Evolutionary conservation across 768 basidiomycete genomes (phyloP).

Genomic region (Tulasnella calospora): DNA sequence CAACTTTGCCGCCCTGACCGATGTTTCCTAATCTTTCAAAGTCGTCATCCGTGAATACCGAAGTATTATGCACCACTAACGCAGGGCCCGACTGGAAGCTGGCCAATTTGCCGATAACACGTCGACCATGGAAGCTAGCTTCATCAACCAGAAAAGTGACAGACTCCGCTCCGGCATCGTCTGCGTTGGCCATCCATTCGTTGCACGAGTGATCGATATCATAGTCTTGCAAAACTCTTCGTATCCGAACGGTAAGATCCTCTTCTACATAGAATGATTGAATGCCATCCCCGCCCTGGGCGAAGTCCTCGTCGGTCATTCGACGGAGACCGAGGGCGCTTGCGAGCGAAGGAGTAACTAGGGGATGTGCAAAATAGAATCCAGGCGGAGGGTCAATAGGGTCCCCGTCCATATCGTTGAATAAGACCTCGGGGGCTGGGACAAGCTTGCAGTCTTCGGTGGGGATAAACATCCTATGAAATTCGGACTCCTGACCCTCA

Average conservation of each 20-base stretch:
- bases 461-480: neutral
- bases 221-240: slow-evolving; percentile 1
- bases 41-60: neutral
- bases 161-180: neutral
- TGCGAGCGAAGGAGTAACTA: neutral
- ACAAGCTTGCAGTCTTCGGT: neutral
- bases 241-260: neutral
- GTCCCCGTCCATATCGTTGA: slow-evolving; percentile 7
- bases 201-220: slow-evolving; percentile 7
- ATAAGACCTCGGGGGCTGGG: neutral
- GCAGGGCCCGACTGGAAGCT: slow-evolving; percentile 1
- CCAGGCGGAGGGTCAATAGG: no score
- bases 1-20: neutral
- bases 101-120: slow-evolving; percentile 32
- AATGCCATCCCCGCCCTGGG: neutral
- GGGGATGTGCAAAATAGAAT: slow-evolving; percentile 9
- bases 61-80: neutral
- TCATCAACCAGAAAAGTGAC: slow-evolving; percentile 7
- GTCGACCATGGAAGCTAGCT: neutral
- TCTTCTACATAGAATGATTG: slow-evolving; percentile 35
- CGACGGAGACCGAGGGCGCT: neutral
- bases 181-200: slow-evolving; percentile 13
- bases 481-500: neutral
- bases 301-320: neutral
- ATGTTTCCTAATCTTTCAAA: neutral